Evolutionary conservation across 2,329 filamentous ascomycete genomes (phyloP), one percentile per base, ranked within the genome.

Genomic region (Verruconis gallopava): DNA sequence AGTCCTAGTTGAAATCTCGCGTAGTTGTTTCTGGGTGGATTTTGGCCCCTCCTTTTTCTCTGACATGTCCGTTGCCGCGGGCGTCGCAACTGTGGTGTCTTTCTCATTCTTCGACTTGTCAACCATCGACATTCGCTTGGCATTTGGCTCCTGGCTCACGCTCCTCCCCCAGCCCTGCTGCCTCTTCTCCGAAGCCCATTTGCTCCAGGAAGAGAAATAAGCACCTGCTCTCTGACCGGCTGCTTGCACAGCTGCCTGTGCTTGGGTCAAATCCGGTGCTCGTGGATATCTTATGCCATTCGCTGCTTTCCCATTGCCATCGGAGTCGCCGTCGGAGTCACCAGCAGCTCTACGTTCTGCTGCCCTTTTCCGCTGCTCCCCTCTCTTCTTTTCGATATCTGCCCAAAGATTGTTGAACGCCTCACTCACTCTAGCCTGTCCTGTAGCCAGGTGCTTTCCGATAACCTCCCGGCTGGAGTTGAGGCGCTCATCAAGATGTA

Each of bases 401-500:
- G 85, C 75, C 69, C 93, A 96, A 20, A 96, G 69, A 53, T 77
- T 86, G 58, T 82, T 93, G 60, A 95, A 85, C 28, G 91, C 80
- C 3, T 77, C 81, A 15, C 81, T 86, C 1, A 93, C 84, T 63
- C 89, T 93, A 53, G 91, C 85, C 43, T 82, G 79, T 0, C 91
- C 88, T 1, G 81, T 85, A 3, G 84, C 82, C n/a, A 95, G 60
- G 52, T 93, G 88, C 46, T 88, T 79, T n/a, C 85, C 85, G 2
- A 96, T 69, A 0, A 80, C 82, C 58, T 96, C 91, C 42, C 79
- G 75, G 5, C 86, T 83, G 46, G 84, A 79, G 1, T 83, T 80
- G 45, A 96, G 77, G 5, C 84, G 77, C 57, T 96, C 91, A 57
- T 98, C 91, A 2, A 96, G 72, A 57, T 96, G 88, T 38, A 96